phyloP scores from a whole-genome alignment of 768 basidiomycete genomes.

The Baorangia bicolor region DNA sequence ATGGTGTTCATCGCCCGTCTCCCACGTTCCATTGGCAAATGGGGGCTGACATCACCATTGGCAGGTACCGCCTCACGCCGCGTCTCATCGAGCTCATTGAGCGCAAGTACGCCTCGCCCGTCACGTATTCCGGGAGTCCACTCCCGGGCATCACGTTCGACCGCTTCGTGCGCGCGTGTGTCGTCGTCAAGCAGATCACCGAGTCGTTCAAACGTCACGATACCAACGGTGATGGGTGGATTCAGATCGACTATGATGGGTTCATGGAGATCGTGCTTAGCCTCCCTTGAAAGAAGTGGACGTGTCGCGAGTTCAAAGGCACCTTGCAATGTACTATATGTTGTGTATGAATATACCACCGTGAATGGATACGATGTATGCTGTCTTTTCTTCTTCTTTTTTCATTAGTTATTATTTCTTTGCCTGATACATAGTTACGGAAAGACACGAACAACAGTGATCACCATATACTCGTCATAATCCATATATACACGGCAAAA shows the following conservation, averaged over 20 bases:
- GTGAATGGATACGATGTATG: background rate
- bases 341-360: conserved; percentile 12
- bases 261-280: conserved; percentile 52
- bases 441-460: background rate
- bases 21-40: too few relatives aligned
- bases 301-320: background rate
- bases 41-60: too few relatives aligned
- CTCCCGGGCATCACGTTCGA: conserved; percentile 76
- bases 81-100: conserved; percentile 63
- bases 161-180: conserved; percentile 84
- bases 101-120: conserved; percentile 66
- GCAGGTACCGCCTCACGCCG: conserved; percentile 66
- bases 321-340: too few relatives aligned
- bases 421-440: background rate
- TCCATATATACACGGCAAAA: background rate
- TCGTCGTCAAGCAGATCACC: conserved; percentile 74
- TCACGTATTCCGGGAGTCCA: conserved; percentile 33
- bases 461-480: background rate
- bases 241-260: conserved; percentile 54
- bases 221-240: conserved; percentile 54
- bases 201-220: conserved; percentile 71
- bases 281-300: conserved; percentile 35
- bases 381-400: background rate
- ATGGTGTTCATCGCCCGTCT: too few relatives aligned
- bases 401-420: background rate